A percentile compares a stretch with the other conserved stretches of the same genome.
These are phyloP conservation scores for Leptographium radiaticola DNA, from an alignment of 2,329 filamentous ascomycete species.

Conservation along the genomic window DNA sequence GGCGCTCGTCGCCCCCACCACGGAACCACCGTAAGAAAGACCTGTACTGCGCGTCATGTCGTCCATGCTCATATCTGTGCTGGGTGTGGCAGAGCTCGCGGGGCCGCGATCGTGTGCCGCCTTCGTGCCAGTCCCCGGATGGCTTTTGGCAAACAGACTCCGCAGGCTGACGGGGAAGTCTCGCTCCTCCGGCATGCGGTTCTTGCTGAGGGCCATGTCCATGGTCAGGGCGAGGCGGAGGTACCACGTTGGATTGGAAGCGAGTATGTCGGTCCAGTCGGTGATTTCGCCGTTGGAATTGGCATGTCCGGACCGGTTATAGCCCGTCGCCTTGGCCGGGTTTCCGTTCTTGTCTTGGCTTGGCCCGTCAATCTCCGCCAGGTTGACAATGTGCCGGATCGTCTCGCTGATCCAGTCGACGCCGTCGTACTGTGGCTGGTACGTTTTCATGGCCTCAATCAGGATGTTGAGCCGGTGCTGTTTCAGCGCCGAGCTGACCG, in stretches of 20 bases:
- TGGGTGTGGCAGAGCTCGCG: background rate
- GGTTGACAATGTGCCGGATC: conserved; percentile 11
- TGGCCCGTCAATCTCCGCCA: conserved; percentile 10
- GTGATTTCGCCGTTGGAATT: background rate
- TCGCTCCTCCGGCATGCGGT: conserved; percentile 12
- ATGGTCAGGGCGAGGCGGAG: conserved; percentile 11
- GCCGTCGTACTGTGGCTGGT: conserved; percentile 12
- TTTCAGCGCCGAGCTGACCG: conserved; percentile 22
- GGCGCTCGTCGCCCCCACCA: too few species aligned
- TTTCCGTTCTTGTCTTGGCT: background rate
- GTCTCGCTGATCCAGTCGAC: conserved; percentile 12
- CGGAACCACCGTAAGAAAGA: background rate
- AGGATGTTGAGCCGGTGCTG: conserved; percentile 22
- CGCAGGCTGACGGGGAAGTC: conserved; percentile 11
- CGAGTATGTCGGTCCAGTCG: conserved; percentile 10
- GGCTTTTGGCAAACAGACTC: conserved; percentile 3
- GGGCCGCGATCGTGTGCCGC: too few species aligned
- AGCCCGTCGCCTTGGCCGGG: background rate
- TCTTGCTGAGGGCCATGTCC: conserved; percentile 12
- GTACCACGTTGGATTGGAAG: conserved; percentile 10
- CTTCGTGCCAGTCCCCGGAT: too few species aligned
- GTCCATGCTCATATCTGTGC: background rate
- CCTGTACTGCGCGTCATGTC: background rate
- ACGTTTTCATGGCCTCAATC: conserved; percentile 12
- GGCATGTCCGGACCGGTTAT: background rate